Percentiles rank a stretch among this genome's conserved stretches.
phyloP scores from a whole-genome alignment of 2,329 filamentous ascomycete genomes.

The Pseudonectria foliicola region DNA sequence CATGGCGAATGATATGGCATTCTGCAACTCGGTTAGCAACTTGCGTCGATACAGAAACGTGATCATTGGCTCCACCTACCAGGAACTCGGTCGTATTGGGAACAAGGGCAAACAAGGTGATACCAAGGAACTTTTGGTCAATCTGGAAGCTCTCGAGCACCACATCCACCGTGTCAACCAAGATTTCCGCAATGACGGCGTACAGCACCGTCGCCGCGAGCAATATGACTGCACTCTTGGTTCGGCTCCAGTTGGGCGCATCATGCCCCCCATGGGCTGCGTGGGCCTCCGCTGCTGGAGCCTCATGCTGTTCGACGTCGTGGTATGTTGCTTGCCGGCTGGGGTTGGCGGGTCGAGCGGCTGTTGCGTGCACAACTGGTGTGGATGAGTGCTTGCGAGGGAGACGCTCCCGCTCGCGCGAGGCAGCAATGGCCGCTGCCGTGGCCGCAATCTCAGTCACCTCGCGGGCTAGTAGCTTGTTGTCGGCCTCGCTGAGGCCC shows the following conservation, averaged over 20 bases:
- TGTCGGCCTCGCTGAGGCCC: slow-evolving; percentile 75
- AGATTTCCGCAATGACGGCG: slow-evolving; percentile 92
- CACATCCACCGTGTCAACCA: slow-evolving; percentile 96
- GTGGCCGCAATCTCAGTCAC: slow-evolving; percentile 93
- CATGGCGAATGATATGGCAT: slow-evolving; percentile 99
- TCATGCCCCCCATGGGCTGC: slow-evolving; percentile 70
- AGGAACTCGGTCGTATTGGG: slow-evolving; percentile 98
- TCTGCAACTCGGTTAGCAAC: slow-evolving; percentile 41
- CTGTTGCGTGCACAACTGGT: slow-evolving; percentile 13
- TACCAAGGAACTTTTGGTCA: slow-evolving; percentile 94
- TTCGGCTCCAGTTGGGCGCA: slow-evolving; percentile 95
- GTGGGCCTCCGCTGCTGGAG: slow-evolving; percentile 27
- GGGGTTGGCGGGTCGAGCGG: slow-evolving; percentile 18
- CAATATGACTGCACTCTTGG: slow-evolving; percentile 83
- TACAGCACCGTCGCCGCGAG: slow-evolving; percentile 86
- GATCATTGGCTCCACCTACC: slow-evolving; percentile 43
- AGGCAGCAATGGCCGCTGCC: slow-evolving; percentile 75
- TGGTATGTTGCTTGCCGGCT: slow-evolving; percentile 25
- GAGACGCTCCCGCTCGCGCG: slow-evolving; percentile 47
- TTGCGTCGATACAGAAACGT: slow-evolving; percentile 2
- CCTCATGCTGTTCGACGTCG: slow-evolving; percentile 20
- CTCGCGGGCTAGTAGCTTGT: slow-evolving; percentile 71
- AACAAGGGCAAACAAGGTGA: slow-evolving; percentile 92
- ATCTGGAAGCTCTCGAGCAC: slow-evolving; percentile 85
- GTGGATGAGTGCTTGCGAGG: slow-evolving; percentile 32